Evolutionary conservation across 2,329 filamentous ascomycete genomes (phyloP), one percentile per base, ranked within the genome.

Genomic region (Colletotrichum sp.): DNA sequence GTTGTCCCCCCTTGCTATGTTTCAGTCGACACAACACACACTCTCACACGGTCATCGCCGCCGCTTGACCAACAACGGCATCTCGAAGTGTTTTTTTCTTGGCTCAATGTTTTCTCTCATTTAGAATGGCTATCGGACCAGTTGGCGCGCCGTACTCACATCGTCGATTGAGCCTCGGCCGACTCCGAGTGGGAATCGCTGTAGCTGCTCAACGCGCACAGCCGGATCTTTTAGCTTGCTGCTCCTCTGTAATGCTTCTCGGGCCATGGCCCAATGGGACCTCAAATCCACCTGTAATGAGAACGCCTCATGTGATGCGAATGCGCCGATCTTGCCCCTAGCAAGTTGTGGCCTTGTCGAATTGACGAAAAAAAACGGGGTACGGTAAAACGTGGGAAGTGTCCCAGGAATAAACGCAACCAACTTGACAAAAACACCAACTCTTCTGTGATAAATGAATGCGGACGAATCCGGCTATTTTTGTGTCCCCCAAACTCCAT

Each of bases 301-400:
- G 39, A 75, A 75, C 73, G 70, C 73, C 70, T 65, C 56, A 64
- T 75, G 64, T 71, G 43, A 75, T 75, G 73, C 70, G 56, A 68
- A 73, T 43, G 39, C 39, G 64, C 73, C 56, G 22, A 68, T 64
- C 56, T 72, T 68, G 55, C 28, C 39, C 34, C 15, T 36, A 27
- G 15, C 48, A 61, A 58, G 28, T 27, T 27, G 39, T 34, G 27
- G 22, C 66, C 12, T 32, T 16, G 61, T 65, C 32, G 43, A 73
- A 48, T 25, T 25, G 34, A 36, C 22, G 43, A 73, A 48, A 48
- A 48, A 27, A 68, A 75, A 48, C n/a, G 39, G 56, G 9, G 22
- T 30, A 64, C 13, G 52, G 15, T n/a, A 48, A 73, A 48, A 48
- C 4, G n/a, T 72, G 48, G 32, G 18, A 73, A 22, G 22, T 43